Base-by-base conservation (phyloP, 1,284 basidiomycete species). In the Cutaneotrichosporon mucoides region DNA sequence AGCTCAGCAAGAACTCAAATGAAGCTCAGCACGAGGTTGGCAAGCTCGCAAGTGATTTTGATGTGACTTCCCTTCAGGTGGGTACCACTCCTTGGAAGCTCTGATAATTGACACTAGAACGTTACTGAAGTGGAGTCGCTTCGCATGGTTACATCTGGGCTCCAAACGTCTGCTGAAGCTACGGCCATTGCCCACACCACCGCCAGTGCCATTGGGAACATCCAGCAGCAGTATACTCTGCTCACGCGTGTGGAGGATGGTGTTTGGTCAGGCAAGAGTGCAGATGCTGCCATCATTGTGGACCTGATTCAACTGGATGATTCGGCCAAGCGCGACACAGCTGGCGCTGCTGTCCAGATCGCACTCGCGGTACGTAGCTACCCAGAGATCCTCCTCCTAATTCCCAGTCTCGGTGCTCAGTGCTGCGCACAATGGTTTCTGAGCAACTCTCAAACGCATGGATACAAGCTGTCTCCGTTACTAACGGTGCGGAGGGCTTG, bases 371-470 rank as follows among this genome's bases (percentile, higher is more conserved):
- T 42, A 9, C 11, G 51, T 35, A n/a, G 33, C 33, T 15, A 24
- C 24, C 12, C 38, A 12, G 12, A 40, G 38, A 40, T 8, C 38
- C 9, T 40, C 8, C 16, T 11, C 16, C 51, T 44, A 9, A 53
- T 6, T n/a, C 16, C 24, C 16, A 38, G 49, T 13, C 41, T 34
- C 24, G 37, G 10, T 35, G 36, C 34, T 34, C 12, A 13, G 13
- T 35, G 11, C 50, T 47, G 16, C 38, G 46, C 40, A 34, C 55
- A 13, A 57, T 60, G 24, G 15, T 48, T 2, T 13, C 45, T 62
- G 69, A 52, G 46, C 36, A 65, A 62, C 59, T 41, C 42, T 40
- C 16, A 0, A 68, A 67, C 13, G 71, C 67, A 0, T 69, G 67
- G 47, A 38, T 42, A 3, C 47, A 61, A 11, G 64, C 66, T 3